Base-by-base conservation (phyloP, 805 yeast species). In the Saccharomycopsis sp. region DNA sequence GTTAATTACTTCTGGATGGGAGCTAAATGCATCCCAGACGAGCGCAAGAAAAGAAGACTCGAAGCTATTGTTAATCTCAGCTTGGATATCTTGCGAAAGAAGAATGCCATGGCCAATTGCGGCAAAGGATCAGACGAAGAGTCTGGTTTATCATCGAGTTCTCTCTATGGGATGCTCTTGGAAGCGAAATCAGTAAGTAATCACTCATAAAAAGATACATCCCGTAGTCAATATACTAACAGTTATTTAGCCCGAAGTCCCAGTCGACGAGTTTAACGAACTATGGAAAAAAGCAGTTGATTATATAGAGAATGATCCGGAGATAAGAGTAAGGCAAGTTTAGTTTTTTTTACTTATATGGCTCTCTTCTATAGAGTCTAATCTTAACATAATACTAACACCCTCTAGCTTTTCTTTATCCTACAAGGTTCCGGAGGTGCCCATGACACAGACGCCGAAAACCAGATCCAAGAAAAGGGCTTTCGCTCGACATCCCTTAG, bases 251-350 rank as follows among this genome's bases (percentile, higher is more conserved):
- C 56, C 77, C 1, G 74, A 75, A 56, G 78, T 78, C 57, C 70
- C 78, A 1, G 80, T 76, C 57, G 83, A 82, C 41, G 94, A 89
- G 62, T 88, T 87, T 69, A 86, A 86, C 64, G 86, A 82, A 59
- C 76, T 87, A 60, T 90, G 96, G 96, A 67, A 68, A 24, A 79
- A 82, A 64, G 85, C 85, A n/a, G 67, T 84, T 1, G 68, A 74
- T 41, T 85, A 83, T 65, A 76, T 89, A 62, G 81, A 82, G 62
- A 77, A 75, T 58, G 87, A 85, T 73, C 85, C 87, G 50, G 89
- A 84, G 69, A 78, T 86, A 68, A 82, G 79, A 73, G 86, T 87
- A 81, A 85, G 94, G 88, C 88, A 84, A 79, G 89, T 84, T 79
- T 56, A 67, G 69, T 69, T 65, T 57, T 23, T 25, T 25, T 59